Base-by-base conservation (phyloP, 116 monocot species). In the Posidonia oceanica region DNA sequence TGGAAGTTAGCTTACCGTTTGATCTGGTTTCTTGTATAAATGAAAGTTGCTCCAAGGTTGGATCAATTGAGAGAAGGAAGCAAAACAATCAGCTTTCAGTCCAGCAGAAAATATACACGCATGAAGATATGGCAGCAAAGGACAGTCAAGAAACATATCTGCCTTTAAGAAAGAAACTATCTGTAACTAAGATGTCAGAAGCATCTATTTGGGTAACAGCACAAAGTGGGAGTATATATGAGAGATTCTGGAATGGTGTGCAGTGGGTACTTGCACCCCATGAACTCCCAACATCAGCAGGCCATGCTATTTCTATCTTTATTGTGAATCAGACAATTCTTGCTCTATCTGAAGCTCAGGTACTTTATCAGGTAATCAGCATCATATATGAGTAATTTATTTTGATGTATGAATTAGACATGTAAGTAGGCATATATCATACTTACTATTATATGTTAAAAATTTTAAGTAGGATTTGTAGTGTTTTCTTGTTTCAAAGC, bases 171-270 rank as follows among this genome's bases (percentile, higher is more conserved):
- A 94, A 79, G 80, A 80, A 91, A 40, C 29, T 88, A 20, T 95
- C 94, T 3, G 61, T 95, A 13, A 83, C 79, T 22, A 77, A 75
- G 74, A 82, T 91, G 86, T 84, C 91, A 39, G 94, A 91, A 62
- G 68, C 86, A 59, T 95, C 94, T 2, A 65, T 95, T 36, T 95
- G 94, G 94, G 76, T 86, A 15, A 95, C 94, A 39, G 94, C 91
- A 41, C 86, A 86, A 55, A 91, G 94, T 66, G 94, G 94, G 42
- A 83, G 82, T 3, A 86, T 91, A 20, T 95, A 84, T 67, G 94
- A 95, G 76, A 91, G 91, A 68, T 95, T 95, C 71, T 95, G 94
- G 94, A 95, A 95, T 74, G 94, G 91, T 14, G 77, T 88, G 44
- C 70, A 79, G 63, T 95, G 94, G 94, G 88, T 95, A 41, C 75